Conservation (phyloP, 75 land plant species). For the Ceratopteris richardii region DNA sequence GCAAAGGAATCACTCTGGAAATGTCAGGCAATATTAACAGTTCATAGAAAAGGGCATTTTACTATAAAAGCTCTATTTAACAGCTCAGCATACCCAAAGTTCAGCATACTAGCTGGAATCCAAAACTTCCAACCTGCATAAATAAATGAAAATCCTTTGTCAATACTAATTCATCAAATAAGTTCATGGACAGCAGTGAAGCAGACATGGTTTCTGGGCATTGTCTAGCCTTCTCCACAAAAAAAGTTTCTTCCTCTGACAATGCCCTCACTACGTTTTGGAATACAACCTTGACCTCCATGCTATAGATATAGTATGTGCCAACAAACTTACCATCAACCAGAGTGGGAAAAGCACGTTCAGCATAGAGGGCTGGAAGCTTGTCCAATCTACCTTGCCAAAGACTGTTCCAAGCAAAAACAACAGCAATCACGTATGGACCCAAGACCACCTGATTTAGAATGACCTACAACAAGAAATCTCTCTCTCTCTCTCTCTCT, state of each 20-base stretch:
- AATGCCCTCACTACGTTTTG: too few relatives aligned
- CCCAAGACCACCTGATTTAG: slow-evolving; percentile 85
- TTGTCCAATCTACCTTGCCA: slow-evolving; percentile 75
- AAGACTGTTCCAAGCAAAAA: slow-evolving; percentile 94
- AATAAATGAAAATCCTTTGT: neutral
- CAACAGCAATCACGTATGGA: slow-evolving; percentile 75
- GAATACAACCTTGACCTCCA: too few relatives aligned
- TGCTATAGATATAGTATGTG: too few relatives aligned
- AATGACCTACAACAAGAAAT: too few relatives aligned
- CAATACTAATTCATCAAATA: neutral
- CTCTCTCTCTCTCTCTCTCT: too few relatives aligned
- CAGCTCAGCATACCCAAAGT: slow-evolving; percentile 54
- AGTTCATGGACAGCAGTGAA: neutral
- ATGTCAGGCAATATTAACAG: neutral
- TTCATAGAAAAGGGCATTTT: too few relatives aligned
- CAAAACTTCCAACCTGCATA: slow-evolving; percentile 90
- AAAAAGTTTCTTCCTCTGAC: too few relatives aligned
- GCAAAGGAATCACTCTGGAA: slow-evolving; percentile 72
- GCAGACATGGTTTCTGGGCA: too few relatives aligned
- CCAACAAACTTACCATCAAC: slow-evolving; percentile 51
- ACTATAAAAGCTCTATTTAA: too few relatives aligned
- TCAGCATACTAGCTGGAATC: slow-evolving; percentile 78
- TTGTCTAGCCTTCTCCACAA: too few relatives aligned
- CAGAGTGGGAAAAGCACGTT: slow-evolving; percentile 75
- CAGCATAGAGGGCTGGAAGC: slow-evolving; percentile 65